A percentile compares a stretch with the other conserved stretches of the same genome.
Evolutionary conservation across 139 green algal species (phyloP).

Genomic region (Chlamydomonas sphaeroides): DNA sequence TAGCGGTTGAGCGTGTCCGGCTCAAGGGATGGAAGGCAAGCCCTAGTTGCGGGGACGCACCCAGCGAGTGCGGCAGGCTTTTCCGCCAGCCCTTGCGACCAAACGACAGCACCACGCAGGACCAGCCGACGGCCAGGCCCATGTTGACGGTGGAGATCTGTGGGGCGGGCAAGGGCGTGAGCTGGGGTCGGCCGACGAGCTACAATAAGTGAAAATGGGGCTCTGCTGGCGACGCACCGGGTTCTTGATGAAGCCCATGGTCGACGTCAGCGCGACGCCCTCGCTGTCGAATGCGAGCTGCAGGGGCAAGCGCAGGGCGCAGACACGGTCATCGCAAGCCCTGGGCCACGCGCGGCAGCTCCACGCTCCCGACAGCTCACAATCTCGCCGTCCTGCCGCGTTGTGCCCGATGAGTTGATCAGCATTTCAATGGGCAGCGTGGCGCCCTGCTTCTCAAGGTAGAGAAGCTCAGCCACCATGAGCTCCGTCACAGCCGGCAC

Average conservation of each 20-base stretch:
- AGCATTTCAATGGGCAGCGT: slow-evolving; percentile 95
- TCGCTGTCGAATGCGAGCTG: slow-evolving; percentile 93
- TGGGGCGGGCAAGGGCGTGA: neutral
- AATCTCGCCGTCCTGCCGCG: slow-evolving; percentile 74
- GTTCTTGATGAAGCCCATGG: slow-evolving; percentile 89
- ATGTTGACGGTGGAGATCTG: slow-evolving; percentile 87
- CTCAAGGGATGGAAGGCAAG: too few relatives aligned
- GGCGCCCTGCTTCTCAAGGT: slow-evolving; percentile 91
- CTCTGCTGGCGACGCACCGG: slow-evolving; percentile 71
- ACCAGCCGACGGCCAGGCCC: slow-evolving; percentile 90
- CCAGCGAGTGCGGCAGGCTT: slow-evolving; percentile 87
- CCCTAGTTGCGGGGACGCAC: slow-evolving; percentile 46
- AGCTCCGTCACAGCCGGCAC: slow-evolving; percentile 98
- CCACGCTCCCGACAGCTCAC: slow-evolving; percentile 39
- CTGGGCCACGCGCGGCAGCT: too few relatives aligned
- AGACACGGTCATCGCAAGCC: slow-evolving; percentile 28
- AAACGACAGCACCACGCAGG: slow-evolving; percentile 90
- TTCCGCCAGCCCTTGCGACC: slow-evolving; percentile 92
- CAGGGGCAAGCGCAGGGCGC: neutral
- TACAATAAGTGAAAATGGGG: neutral
- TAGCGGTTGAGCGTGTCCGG: too few relatives aligned
- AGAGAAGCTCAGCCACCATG: slow-evolving; percentile 97
- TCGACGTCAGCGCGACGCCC: slow-evolving; percentile 92
- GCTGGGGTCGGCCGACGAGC: too few relatives aligned
- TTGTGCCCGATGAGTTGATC: slow-evolving; percentile 95